Evolutionary conservation across 129 eudicot species (phyloP), one percentile per base, ranked within the genome.

Genomic region (Flaveria brownii): DNA sequence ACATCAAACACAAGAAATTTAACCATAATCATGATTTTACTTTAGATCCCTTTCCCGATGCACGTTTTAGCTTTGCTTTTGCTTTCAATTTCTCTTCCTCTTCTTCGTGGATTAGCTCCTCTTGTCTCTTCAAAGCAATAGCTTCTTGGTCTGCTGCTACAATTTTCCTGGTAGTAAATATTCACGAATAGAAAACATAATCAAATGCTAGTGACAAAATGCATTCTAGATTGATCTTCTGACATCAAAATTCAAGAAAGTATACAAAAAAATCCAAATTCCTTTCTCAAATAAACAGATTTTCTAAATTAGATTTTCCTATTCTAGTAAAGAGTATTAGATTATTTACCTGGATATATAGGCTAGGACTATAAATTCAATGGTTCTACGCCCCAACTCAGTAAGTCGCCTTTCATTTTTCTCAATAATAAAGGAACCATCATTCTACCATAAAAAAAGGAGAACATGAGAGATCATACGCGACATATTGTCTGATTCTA

Each of bases 91-190:
- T 36, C 41, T 36, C 41, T 36, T 36, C 41, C 82, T 89, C 97
- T 78, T 93, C 98, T 80, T 94, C 99, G 51, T 94, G 97, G 57
- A 94, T 91, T 80, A 94, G 96, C 72, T 94, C 99, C 72, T 94
- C 99, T 85, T 94, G 99, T 84, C 92, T 83, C 83, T 80, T 91
- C 72, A 94, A 82, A 64, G 99, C 90, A 86, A 94, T 90, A 77
- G 96, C 94, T 70, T 91, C 99, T 70, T 94, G 97, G 82, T 89
- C 87, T 15, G 97, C 93, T 43, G 82, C 88, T 78, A 91, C 99
- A 73, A 94, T 94, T 83, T 94, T 94, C 78, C 91, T 94, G 89
- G 18, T 10, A 11, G 28, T 33, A 59, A 59, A 9, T 7, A 43
- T 2, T 43, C 41, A 36, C 41, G 0, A 36, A 36, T 2, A 43